Evolutionary conservation across 306 rosid species (phyloP).

Genomic region (Cicer bijugum): DNA sequence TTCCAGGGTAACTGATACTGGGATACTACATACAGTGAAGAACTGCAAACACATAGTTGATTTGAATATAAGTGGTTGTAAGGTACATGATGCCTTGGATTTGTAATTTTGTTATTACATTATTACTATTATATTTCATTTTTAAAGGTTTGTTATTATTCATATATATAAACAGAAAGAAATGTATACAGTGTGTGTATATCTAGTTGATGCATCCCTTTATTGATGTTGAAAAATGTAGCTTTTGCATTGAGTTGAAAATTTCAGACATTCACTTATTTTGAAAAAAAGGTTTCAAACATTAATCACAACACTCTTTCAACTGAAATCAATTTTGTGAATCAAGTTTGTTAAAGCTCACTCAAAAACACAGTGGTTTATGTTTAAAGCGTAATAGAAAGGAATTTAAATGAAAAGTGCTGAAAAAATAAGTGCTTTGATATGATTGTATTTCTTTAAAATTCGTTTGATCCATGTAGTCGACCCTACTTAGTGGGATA

Average conservation of each 20-base stretch:
- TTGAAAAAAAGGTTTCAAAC: neutral
- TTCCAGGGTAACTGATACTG: slow-evolving; percentile 71
- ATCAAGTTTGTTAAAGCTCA: neutral
- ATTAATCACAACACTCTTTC: neutral
- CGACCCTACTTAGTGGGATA: too few relatives aligned
- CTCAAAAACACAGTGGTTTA: neutral
- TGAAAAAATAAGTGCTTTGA: neutral
- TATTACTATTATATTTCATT: slow-evolving; percentile 18
- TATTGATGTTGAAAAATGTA: neutral
- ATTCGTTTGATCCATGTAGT: too few relatives aligned
- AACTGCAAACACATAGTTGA: slow-evolving; percentile 67
- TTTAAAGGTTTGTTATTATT: neutral
- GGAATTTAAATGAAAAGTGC: neutral
- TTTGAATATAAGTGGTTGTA: slow-evolving; percentile 88
- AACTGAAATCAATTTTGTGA: neutral
- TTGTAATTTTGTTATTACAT: slow-evolving; percentile 19
- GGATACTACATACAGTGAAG: slow-evolving; percentile 55
- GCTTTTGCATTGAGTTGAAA: neutral
- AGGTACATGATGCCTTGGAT: slow-evolving; percentile 59
- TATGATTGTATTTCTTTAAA: too few relatives aligned
- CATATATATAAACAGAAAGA: neutral
- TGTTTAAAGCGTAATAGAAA: neutral
- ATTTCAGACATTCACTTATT: neutral
- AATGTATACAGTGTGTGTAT: slow-evolving; percentile 25
- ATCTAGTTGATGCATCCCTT: slow-evolving; percentile 40